These are phyloP conservation scores for Euclidium syriacum DNA, from an alignment of 345 rosid species.

Conservation along the genomic window DNA sequence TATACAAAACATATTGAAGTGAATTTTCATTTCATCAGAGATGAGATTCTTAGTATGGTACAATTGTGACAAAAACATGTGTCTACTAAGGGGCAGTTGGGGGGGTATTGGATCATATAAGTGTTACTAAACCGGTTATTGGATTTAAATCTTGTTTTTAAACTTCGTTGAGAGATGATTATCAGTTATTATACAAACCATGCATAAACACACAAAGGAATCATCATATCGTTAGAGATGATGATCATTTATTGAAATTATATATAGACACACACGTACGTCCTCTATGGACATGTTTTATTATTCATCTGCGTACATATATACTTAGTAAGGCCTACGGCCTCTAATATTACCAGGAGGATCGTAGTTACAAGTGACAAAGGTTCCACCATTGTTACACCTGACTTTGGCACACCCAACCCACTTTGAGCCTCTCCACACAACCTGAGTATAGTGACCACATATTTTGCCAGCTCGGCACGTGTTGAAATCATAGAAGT, in stretches of 20 bases:
- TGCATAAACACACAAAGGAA: not conserved
- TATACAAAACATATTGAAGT: too few relatives aligned
- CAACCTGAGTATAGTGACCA: slow-evolving; percentile 49
- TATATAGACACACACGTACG: slow-evolving; percentile 7
- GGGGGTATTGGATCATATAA: too few relatives aligned
- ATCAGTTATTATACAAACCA: not conserved
- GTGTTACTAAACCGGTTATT: too few relatives aligned
- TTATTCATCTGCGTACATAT: not conserved
- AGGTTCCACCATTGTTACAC: slow-evolving; percentile 49
- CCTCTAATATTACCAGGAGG: slow-evolving; percentile 45
- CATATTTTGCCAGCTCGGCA: slow-evolving; percentile 6
- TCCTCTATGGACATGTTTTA: slow-evolving; percentile 22
- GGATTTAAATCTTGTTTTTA: too few relatives aligned
- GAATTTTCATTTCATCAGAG: too few relatives aligned
- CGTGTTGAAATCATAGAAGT: not conserved
- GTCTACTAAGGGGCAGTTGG: too few relatives aligned
- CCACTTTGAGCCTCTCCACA: slow-evolving; percentile 45
- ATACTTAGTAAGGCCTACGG: slow-evolving; percentile 34
- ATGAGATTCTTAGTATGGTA: too few relatives aligned
- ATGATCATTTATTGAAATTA: slow-evolving; percentile 9
- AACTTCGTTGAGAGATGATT: too few relatives aligned
- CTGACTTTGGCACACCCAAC: slow-evolving; percentile 61
- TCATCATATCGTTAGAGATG: slow-evolving; percentile 1
- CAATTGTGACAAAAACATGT: too few relatives aligned
- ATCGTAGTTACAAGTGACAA: slow-evolving; percentile 50